Base-by-base conservation (phyloP, 192 early-diverging fungal species). In the Coemansia brasiliensis region DNA sequence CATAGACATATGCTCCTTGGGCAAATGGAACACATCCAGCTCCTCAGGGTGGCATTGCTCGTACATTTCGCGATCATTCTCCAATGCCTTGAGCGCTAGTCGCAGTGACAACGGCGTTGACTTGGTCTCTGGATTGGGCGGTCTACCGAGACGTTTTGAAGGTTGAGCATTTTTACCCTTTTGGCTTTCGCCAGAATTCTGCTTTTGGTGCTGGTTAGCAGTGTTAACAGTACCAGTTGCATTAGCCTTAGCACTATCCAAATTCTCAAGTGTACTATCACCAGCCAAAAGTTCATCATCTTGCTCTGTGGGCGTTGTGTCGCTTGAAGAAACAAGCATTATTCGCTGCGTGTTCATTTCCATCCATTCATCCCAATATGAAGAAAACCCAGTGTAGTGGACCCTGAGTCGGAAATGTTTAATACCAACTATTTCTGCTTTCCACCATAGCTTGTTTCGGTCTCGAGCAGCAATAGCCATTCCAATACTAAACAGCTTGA, bases 281-380 rank as follows among this genome's bases (percentile, higher is more conserved):
- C 3, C n/a, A 3, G 32, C 20, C 0, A 21, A 21, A 18, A 53
- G 9, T 16, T 32, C 29, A 32, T 8, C 2, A 1, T 20, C 12
- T 20, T 53, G 46, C 55, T 37, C 40, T 3, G 15, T 24, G 38
- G 45, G 7, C 1, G 12, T 53, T 39, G 43, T 25, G 4, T 35
- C 51, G 2, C 2, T 18, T 17, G 61, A 55, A 26, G 61, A 55
- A 26, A 57, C 68, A 15, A 74, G 25, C 78, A 80, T 74, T 6
- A 80, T 53, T 13, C 86, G 78, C 53, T 87, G 82, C 18, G 84
- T 85, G 52, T 84, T 87, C 66, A 87, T 87, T 55, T 87, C 86
- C 52, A 87, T 74, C 86, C 86, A 87, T 59, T 87, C 86, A 50
- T 87, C 83, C 55, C 82, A 83, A 39, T 67, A 51, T 16, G 61